Evolutionary conservation across 1,139 yeast species (phyloP), one percentile per base, ranked within the genome.

Genomic region (Lodderomyces jiufengensis): DNA sequence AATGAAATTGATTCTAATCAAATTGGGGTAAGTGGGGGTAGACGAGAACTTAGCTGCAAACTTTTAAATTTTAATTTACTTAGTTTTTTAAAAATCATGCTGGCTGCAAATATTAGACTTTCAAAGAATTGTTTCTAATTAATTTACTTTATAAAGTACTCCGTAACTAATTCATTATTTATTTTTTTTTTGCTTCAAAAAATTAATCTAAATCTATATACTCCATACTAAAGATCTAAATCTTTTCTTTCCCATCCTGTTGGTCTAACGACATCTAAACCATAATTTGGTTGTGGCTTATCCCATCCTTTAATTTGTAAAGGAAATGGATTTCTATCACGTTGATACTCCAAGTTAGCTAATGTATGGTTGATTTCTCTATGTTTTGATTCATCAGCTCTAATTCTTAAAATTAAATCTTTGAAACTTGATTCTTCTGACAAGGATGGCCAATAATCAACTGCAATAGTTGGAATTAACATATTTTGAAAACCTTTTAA

Each of bases 291-390:
- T 54, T 81, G 85, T 2, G 78, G 76, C 39, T 59, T 56, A 12
- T 59, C 55, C 8, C 41, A 44, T 24, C 54, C 64, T 9, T 52
- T 54, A 29, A 77, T 53, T 38, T 65, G 52, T 44, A 77, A 58
- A 3, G 82, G 87, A 57, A 77, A 82, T 13, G 90, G 90, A 49
- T 82, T 82, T 47, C 87, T 71, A 53, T 82, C 87, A 2, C 33
- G 38, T 40, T 66, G 68, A 41, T 61, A 69, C 34, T 72, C 56
- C 49, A 83, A 67, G 49, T 82, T 82, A 18, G 87, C 90, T 51
- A 82, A 70, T 0, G 88, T 81, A 54, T 81, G 88, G 59, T 81
- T 81, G 32, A 81, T 87, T 52, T 82, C 88, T 53, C 88, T 70
- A 53, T 81, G 88, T 54, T 81, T 81, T 29, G 86, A 80, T 54